A percentile compares a stretch with the other conserved stretches of the same genome.
phyloP scores from a whole-genome alignment of 2,329 filamentous ascomycete genomes.

The Truncatella angustata region DNA sequence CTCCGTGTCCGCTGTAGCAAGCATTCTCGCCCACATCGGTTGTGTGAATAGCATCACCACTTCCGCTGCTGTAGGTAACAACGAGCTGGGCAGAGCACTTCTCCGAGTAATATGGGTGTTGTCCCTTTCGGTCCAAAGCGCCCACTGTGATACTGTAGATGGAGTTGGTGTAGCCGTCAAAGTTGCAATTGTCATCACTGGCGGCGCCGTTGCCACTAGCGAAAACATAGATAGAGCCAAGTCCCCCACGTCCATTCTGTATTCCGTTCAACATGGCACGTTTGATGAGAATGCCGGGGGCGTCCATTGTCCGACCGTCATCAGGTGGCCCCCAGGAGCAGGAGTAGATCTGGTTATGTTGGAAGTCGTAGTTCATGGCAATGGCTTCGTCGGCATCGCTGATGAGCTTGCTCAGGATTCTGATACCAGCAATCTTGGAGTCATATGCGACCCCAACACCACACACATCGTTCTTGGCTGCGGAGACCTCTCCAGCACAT shows the following conservation, averaged over 20 bases:
- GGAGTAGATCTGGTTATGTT: conserved; percentile 95
- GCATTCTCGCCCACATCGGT: conserved; percentile 85
- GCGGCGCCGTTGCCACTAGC: conserved; percentile 91
- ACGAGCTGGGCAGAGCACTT: conserved; percentile 93
- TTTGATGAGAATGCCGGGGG: conserved; percentile 82
- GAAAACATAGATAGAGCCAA: conserved; percentile 93
- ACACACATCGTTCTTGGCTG: conserved; percentile 88
- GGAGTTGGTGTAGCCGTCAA: conserved; percentile 98
- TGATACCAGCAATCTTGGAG: conserved; percentile 83
- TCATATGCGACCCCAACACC: conserved; percentile 96
- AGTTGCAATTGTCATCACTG: conserved; percentile 94
- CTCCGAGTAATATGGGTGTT: conserved; percentile 96
- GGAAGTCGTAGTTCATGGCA: conserved; percentile 87
- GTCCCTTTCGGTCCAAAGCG: conserved; percentile 80
- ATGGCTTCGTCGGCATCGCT: conserved; percentile 89
- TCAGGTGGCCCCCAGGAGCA: conserved; percentile 98
- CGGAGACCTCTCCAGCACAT: conserved; percentile 91
- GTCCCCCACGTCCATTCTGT: conserved; percentile 79
- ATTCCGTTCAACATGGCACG: conserved; percentile 89
- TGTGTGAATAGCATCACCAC: conserved; percentile 88
- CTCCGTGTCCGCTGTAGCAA: conserved; percentile 82
- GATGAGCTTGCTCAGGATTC: conserved; percentile 88
- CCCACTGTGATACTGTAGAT: conserved; percentile 98
- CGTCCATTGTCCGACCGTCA: conserved; percentile 91
- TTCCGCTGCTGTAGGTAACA: conserved; percentile 94